Evolutionary conservation across 2,329 filamentous ascomycete genomes (phyloP).

Genomic region (Fusarium sp.): DNA sequence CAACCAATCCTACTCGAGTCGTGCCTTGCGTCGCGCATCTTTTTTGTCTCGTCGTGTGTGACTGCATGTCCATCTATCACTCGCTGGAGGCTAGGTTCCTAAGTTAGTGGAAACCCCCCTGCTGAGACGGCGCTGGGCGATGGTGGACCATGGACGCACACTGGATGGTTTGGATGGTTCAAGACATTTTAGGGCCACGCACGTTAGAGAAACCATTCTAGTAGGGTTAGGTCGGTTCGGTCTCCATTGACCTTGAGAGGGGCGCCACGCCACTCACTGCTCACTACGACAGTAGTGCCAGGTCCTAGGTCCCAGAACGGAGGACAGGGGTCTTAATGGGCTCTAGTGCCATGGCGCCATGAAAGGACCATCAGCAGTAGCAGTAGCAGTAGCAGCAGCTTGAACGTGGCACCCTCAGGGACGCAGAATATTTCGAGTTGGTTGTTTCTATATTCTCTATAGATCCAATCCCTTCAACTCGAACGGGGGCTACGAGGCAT

Average conservation of each 20-base stretch:
- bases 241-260: neutral
- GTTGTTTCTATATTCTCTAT: slow-evolving; percentile 4
- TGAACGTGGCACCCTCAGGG: slow-evolving; percentile 48
- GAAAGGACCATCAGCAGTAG: slow-evolving; percentile 25
- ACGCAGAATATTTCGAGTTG: slow-evolving; percentile 5
- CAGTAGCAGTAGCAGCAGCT: slow-evolving; percentile 21
- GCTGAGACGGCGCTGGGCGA: slow-evolving; percentile 22
- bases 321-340: slow-evolving; percentile 28
- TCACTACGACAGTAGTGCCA: neutral
- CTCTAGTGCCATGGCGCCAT: slow-evolving; percentile 46
- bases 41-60: slow-evolving; percentile 8
- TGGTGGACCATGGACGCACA: too few species aligned
- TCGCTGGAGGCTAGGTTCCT: slow-evolving; percentile 2
- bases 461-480: neutral
- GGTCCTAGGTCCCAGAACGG: slow-evolving; percentile 17
- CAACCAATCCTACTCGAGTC: slow-evolving; percentile 41
- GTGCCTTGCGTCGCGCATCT: slow-evolving; percentile 37
- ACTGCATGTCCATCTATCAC: neutral
- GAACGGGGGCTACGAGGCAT: neutral
- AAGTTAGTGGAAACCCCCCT: slow-evolving; percentile 11
- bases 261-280: slow-evolving; percentile 11
- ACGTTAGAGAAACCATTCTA: slow-evolving; percentile 8
- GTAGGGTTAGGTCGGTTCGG: neutral
- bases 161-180: slow-evolving; percentile 6
- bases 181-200: slow-evolving; percentile 34